Evolutionary conservation across 495 filamentous ascomycete genomes (phyloP).

Genomic region (Neurospora tetrasperma): DNA sequence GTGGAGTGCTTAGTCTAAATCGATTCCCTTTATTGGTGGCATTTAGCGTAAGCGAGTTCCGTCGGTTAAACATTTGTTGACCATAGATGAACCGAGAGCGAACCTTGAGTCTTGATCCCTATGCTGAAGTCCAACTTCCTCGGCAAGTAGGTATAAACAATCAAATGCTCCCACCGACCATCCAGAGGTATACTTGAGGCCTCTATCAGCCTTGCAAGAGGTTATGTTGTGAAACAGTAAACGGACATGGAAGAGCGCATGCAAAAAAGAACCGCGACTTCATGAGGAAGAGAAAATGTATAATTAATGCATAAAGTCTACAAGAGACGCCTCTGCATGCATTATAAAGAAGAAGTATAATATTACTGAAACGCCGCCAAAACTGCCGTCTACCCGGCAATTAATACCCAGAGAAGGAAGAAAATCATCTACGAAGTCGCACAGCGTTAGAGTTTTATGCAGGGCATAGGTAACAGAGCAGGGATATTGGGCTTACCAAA

Average conservation of each 20-base stretch:
- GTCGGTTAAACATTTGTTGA: neutral
- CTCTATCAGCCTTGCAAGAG: neutral
- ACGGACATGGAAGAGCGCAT: neutral
- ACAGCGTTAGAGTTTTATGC: neutral
- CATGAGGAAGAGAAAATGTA: neutral
- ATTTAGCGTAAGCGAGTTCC: neutral
- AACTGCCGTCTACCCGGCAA: constrained; percentile 22
- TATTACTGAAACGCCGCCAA: constrained; percentile 1
- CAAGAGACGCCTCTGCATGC: constrained; percentile 15
- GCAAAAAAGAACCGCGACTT: neutral
- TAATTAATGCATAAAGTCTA: constrained; percentile 14
- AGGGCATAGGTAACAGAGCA: neutral
- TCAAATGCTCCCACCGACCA: neutral
- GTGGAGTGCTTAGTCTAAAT: neutral
- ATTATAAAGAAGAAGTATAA: constrained; percentile 6
- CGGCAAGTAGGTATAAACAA: neutral
- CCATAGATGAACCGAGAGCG: neutral
- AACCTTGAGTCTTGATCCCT: neutral
- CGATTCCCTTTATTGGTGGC: neutral
- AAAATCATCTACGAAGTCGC: constrained; percentile 18
- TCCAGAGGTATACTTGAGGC: neutral
- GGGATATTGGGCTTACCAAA: constrained; percentile 38
- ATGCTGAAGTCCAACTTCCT: neutral
- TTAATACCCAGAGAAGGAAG: constrained; percentile 30
- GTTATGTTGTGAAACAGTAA: neutral